Percentiles rank a stretch among this genome's conserved stretches.
phyloP scores from a whole-genome alignment of 2,329 filamentous ascomycete species.

The Colletotrichum zoysiae region DNA sequence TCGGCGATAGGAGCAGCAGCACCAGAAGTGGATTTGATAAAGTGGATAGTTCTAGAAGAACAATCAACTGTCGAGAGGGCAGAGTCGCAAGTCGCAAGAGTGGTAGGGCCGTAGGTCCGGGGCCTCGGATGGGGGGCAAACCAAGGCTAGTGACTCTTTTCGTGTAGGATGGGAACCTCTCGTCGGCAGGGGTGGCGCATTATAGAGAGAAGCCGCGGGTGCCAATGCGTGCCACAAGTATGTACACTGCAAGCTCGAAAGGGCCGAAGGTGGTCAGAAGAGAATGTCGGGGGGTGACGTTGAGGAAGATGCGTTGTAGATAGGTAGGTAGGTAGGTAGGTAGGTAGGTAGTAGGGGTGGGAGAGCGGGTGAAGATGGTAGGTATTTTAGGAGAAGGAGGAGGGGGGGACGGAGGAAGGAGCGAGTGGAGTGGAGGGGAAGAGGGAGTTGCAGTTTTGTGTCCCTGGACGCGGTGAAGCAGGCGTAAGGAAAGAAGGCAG shows the following conservation, averaged over 20 bases:
- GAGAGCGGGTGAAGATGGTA: background rate
- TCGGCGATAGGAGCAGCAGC: conserved; percentile 37
- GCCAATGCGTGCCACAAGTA: conserved; percentile 25
- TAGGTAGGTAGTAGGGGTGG: background rate
- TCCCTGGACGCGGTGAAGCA: conserved; percentile 12
- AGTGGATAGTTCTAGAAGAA: conserved; percentile 38
- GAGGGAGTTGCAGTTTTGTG: background rate
- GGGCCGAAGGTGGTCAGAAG: background rate
- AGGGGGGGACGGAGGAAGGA: conserved; percentile 6
- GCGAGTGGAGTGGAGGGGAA: conserved; percentile 10
- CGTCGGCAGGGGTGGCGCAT: conserved; percentile 35
- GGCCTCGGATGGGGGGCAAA: conserved; percentile 34
- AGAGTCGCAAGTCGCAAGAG: background rate
- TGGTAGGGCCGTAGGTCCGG: conserved; percentile 20
- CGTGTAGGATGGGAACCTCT: conserved; percentile 31
- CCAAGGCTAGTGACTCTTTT: conserved; percentile 35
- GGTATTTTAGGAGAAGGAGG: background rate
- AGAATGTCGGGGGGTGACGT: conserved; percentile 5
- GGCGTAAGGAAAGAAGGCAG: background rate
- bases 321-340: background rate
- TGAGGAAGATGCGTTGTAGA: conserved; percentile 3
- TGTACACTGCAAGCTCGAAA: background rate
- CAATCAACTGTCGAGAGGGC: background rate
- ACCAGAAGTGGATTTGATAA: conserved; percentile 10
- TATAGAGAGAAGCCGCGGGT: conserved; percentile 27